These are phyloP conservation scores for Anethum foeniculum DNA, from an alignment of 140 eudicot genomes.

Conservation along the genomic window DNA sequence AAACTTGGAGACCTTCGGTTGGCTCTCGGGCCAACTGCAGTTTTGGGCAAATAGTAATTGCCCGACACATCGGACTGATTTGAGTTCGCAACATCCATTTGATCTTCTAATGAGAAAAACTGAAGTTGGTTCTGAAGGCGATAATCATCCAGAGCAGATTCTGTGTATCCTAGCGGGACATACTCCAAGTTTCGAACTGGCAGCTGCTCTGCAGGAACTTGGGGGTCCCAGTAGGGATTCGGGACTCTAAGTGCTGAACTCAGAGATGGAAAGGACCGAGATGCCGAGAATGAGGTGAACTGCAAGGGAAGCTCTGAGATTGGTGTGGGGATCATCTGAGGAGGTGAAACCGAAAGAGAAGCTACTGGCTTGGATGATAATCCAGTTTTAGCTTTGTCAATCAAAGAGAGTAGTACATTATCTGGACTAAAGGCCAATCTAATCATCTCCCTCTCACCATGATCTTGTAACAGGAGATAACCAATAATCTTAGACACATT, in stretches of 20 bases:
- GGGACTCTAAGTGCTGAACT: constrained; percentile 30
- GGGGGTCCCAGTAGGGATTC: constrained; percentile 33
- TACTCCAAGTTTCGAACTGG: constrained; percentile 25
- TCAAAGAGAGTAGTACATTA: constrained; percentile 32
- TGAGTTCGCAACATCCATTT: constrained; percentile 23
- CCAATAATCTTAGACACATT: constrained; percentile 52
- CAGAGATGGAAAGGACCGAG: constrained; percentile 27
- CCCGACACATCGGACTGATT: constrained; percentile 28
- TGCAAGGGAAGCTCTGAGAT: constrained; percentile 34
- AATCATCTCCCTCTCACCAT: constrained; percentile 56
- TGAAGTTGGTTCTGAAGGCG: constrained; percentile 42
- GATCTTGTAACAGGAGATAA: constrained; percentile 44
- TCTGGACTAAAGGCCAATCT: constrained; percentile 57
- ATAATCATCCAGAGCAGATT: constrained; percentile 39
- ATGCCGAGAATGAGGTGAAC: constrained; percentile 37
- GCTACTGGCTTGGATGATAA: constrained; percentile 23
- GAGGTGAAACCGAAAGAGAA: constrained; percentile 29
- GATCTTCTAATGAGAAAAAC: constrained; percentile 42
- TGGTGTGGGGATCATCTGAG: constrained; percentile 18
- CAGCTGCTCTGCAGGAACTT: constrained; percentile 23
- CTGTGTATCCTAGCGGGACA: constrained; percentile 28
- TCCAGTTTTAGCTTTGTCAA: constrained; percentile 35
- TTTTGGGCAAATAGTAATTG: constrained; percentile 29
- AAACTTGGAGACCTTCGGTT: constrained; percentile 48
- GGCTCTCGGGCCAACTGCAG: constrained; percentile 44